phyloP scores from a whole-genome alignment of 129 eudicot species.

The carrot (Daucus carota) region DH1_v3.0 NC_030382.2:45621001-45621500 shows the following conservation, averaged over 20 bases:
- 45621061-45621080: constrained; percentile 91
- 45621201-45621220: constrained; percentile 74
- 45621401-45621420: constrained; percentile 41
- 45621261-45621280: neutral
- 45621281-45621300: neutral
- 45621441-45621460: constrained; percentile 91
- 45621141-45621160: constrained; percentile 92
- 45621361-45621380: neutral
- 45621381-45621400: neutral
- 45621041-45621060: constrained; percentile 77
- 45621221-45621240: constrained; percentile 8
- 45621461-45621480: constrained; percentile 58
- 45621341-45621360: neutral
- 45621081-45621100: constrained; percentile 94
- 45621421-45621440: constrained; percentile 82
- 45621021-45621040: constrained; percentile 98
- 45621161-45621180: constrained; percentile 86
- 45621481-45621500: constrained; percentile 78
- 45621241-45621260: neutral
- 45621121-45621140: constrained; percentile 69
- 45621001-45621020: constrained; percentile 35
- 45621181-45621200: constrained; percentile 84
- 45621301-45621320: neutral
- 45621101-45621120: constrained; percentile 88
- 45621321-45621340: neutral